Evolutionary conservation across 805 yeast genomes (phyloP).

Genomic region (Ogataea saltuana): DNA sequence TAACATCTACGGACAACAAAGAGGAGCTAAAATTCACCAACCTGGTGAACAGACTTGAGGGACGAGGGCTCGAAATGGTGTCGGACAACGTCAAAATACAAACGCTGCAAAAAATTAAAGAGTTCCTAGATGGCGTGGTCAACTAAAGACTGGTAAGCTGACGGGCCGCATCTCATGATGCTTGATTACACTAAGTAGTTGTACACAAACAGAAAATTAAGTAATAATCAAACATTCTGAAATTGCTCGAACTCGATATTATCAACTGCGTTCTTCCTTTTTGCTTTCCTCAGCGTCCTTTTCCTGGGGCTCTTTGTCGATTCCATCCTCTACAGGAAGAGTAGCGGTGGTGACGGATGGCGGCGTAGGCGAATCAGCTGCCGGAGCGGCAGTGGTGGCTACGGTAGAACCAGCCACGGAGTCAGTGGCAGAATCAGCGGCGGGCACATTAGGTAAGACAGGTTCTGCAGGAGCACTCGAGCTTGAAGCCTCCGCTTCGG

Average conservation of each 20-base stretch:
- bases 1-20: conserved; percentile 29
- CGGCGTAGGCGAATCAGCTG: background rate
- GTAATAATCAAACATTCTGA: too few relatives aligned
- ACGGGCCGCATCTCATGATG: background rate
- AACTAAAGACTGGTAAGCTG: conserved; percentile 24
- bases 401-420: background rate
- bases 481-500: background rate
- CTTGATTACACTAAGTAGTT: conserved; percentile 1
- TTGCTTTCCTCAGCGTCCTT: background rate
- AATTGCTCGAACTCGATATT: too few relatives aligned
- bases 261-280: too few relatives aligned
- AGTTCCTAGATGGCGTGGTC: conserved; percentile 54
- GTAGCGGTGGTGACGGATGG: background rate
- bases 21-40: conserved; percentile 49
- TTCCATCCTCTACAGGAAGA: background rate
- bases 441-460: background rate
- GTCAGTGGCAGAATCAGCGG: background rate
- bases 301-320: background rate
- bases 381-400: background rate
- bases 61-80: conserved; percentile 67
- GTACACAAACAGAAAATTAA: background rate
- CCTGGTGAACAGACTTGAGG: conserved; percentile 54
- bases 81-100: conserved; percentile 65
- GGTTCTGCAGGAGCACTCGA: background rate
- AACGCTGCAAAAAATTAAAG: conserved; percentile 56